Evolutionary conservation across 768 basidiomycete genomes (phyloP), one percentile per base, ranked within the genome.

Genomic region (Clathrus columnatus): DNA sequence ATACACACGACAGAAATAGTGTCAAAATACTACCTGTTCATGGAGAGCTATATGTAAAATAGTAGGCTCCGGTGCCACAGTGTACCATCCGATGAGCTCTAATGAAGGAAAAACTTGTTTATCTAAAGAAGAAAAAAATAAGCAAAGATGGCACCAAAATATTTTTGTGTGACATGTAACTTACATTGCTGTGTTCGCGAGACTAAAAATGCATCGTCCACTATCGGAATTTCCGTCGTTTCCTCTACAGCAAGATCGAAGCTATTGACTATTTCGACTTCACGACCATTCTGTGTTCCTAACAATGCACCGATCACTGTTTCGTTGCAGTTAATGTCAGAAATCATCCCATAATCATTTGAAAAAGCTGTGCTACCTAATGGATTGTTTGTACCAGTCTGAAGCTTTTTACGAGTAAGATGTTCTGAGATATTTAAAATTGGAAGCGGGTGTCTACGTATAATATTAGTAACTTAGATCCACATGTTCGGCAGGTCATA

Each of bases 51-150:
- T 83, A 63, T 98, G 92, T 18, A 73, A 73, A n/a, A 78, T 63
- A 1, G 84, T 84, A 0, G 91, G 91, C 10, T 74, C 72, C n/a
- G 77, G 67, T 16, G 91, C 85, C 44, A 94, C 84, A 0, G 88
- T 89, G 70, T 99, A 99, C 96, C 96, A 99, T 7, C 96, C 96
- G 50, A 99, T 88, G 65, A 99, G 85, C 65, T 98, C 96, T 29
- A 98, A 77, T 0, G 93, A 92, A 10, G 96, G 96, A 68, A 99
- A 98, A 20, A 98, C 95, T 71, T 96, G 93, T 69, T 95, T 95
- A 76, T 93, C 95, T 98, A 68, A 44, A 50, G 51, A 53, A 48
- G 32, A 21, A 29, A 17, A 18, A 28, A 7, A 29, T 3, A 7
- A 27, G 18, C 16, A 2, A 1, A 23, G 11, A 20, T 32, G 7